Evolutionary conservation across 805 yeast genomes (phyloP).

Genomic region (Lachancea kluyveri): DNA sequence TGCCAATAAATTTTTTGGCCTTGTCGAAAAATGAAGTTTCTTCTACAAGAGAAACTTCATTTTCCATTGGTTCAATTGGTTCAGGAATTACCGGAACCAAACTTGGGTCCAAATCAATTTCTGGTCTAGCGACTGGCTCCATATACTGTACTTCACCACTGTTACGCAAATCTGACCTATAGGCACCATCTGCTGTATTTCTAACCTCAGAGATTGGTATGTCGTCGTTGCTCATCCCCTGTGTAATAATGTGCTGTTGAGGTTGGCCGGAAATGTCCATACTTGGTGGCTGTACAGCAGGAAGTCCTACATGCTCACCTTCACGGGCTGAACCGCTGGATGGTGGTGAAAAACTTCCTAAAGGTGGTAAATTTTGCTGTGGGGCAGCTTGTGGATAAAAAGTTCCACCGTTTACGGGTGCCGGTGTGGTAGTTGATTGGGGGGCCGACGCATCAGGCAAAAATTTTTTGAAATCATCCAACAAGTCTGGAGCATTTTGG

Average conservation of each 20-base stretch:
- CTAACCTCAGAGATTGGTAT: slow-evolving; percentile 34
- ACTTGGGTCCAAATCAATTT: slow-evolving; percentile 49
- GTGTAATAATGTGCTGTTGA: slow-evolving; percentile 29
- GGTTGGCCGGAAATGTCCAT: slow-evolving; percentile 37
- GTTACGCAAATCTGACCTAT: slow-evolving; percentile 16
- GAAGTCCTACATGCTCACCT: slow-evolving; percentile 17
- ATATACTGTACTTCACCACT: slow-evolving; percentile 6
- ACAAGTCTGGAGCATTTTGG: slow-evolving; percentile 87
- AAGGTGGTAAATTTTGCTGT: slow-evolving; percentile 30
- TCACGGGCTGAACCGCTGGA: slow-evolving; percentile 26
- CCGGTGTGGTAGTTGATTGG: slow-evolving; percentile 8
- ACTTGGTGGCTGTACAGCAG: slow-evolving; percentile 24
- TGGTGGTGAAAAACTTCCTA: slow-evolving; percentile 35
- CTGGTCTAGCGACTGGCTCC: slow-evolving; percentile 29
- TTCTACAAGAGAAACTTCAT: slow-evolving; percentile 60
- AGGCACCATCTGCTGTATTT: slow-evolving; percentile 24
- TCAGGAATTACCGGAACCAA: slow-evolving; percentile 83
- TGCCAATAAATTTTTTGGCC: slow-evolving; percentile 81
- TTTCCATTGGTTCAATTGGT: slow-evolving; percentile 57
- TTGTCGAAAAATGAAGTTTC: slow-evolving; percentile 89
- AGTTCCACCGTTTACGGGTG: slow-evolving; percentile 1
- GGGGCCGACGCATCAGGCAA: slow-evolving; percentile 59
- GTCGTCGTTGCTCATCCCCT: slow-evolving; percentile 23
- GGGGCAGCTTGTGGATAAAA: slow-evolving; percentile 6
- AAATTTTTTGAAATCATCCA: slow-evolving; percentile 92